These are phyloP conservation scores for Paspalum vaginatum DNA, from an alignment of 176 grass and related monocot species.

Conservation along the genomic window DNA sequence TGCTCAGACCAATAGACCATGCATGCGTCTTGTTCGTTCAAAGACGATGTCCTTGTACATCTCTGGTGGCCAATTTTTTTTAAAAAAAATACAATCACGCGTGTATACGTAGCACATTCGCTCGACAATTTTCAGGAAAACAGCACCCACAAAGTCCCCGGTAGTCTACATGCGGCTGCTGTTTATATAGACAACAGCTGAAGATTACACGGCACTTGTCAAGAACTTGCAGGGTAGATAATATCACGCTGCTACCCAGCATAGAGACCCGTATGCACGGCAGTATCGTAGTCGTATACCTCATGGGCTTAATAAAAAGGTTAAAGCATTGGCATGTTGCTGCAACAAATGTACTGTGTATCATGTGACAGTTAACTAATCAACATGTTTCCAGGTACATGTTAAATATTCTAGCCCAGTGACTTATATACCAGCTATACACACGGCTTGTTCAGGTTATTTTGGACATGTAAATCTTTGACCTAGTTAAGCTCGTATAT, in stretches of 20 bases:
- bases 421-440: background rate
- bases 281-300: background rate
- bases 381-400: slow-evolving; percentile 26
- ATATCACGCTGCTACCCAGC: slow-evolving; percentile 36
- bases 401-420: background rate
- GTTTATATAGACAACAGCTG: slow-evolving; percentile 4
- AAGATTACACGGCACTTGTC: slow-evolving; percentile 35
- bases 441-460: background rate
- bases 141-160: background rate
- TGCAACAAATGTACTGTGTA: background rate
- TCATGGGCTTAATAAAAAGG: background rate
- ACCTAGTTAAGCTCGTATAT: background rate
- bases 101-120: background rate
- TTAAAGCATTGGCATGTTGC: slow-evolving; percentile 12
- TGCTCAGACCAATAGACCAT: too few species aligned
- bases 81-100: background rate
- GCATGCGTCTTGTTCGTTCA: slow-evolving; percentile 4
- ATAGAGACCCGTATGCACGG: slow-evolving; percentile 37
- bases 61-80: background rate
- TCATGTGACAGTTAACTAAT: background rate
- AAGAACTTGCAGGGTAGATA: background rate
- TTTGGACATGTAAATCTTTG: slow-evolving; percentile 13
- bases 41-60: background rate
- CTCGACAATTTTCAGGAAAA: slow-evolving; percentile 32
- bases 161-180: background rate